Percentiles rank a stretch among this genome's conserved stretches.
These are phyloP conservation scores for Balamuthia mandrillaris DNA, from an alignment of 208 protist species.

Conservation along the genomic window DNA sequence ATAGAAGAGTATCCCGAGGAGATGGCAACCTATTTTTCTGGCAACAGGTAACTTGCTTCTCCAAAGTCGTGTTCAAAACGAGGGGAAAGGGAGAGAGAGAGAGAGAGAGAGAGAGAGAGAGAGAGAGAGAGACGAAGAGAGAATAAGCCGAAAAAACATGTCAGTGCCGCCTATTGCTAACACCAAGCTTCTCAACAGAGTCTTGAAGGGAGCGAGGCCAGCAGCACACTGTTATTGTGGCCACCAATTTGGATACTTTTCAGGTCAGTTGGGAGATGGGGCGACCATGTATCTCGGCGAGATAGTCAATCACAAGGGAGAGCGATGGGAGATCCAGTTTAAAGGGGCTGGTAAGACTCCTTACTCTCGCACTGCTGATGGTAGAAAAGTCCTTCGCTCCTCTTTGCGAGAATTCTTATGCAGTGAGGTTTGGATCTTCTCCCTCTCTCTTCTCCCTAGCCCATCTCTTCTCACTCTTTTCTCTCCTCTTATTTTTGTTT, in stretches of 20 bases:
- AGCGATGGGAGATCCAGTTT: conserved; percentile 60
- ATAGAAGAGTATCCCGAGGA: not conserved
- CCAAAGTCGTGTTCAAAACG: not conserved
- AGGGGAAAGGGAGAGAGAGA: not conserved
- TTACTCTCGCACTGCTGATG: conserved; percentile 65
- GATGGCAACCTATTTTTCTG: conserved; percentile 41
- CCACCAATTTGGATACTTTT: conserved; percentile 70
- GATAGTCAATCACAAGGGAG: conserved; percentile 44
- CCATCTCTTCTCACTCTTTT: not conserved
- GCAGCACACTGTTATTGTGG: conserved; percentile 63
- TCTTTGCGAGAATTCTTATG: conserved; percentile 69
- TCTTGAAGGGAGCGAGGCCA: conserved; percentile 53
- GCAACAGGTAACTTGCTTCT: not conserved
- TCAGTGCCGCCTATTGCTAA: not conserved
- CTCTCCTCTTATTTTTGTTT: not conserved
- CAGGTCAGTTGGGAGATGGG: conserved; percentile 70
- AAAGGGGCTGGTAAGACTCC: conserved; percentile 65
- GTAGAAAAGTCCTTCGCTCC: conserved; percentile 67
- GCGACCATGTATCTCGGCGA: conserved; percentile 67
- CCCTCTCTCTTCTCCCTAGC: not conserved
- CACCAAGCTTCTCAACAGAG: not conserved
- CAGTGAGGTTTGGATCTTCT: conserved; percentile 40
- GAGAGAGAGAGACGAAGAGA: not conserved
- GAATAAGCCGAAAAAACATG: not conserved
- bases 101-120: not conserved